A percentile compares a stretch with the other conserved stretches of the same genome.
These are phyloP conservation scores for Alternaria postmessia DNA, from an alignment of 2,329 filamentous ascomycete species.

Conservation along the genomic window DNA sequence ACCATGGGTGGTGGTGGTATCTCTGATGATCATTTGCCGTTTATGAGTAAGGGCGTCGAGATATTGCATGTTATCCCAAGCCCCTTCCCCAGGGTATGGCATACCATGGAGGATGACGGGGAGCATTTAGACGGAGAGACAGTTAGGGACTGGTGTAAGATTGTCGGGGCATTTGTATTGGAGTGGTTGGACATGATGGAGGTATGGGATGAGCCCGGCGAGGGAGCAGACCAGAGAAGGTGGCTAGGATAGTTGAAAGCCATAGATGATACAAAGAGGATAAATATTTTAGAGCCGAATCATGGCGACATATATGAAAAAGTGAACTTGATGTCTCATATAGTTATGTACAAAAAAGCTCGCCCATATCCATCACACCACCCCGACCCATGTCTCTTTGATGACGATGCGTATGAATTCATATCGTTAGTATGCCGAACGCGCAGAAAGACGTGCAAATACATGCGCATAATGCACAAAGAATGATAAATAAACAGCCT, in stretches of 20 bases:
- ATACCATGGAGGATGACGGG: conserved; percentile 82
- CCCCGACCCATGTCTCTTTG: conserved; percentile 6
- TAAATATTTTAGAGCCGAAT: background rate
- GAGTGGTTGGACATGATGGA: conserved; percentile 90
- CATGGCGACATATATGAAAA: background rate
- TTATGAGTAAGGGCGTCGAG: conserved; percentile 84
- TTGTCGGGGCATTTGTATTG: conserved; percentile 82
- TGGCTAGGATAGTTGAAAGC: background rate
- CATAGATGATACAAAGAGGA: background rate
- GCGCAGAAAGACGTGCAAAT: conserved; percentile 5
- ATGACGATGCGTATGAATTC: conserved; percentile 21
- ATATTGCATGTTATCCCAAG: conserved; percentile 88
- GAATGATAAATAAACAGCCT: conserved; percentile 13
- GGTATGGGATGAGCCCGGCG: conserved; percentile 38
- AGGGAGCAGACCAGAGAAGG: background rate
- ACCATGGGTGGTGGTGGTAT: conserved; percentile 57
- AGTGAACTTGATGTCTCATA: conserved; percentile 8
- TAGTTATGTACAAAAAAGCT: conserved; percentile 22
- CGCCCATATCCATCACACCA: conserved; percentile 15
- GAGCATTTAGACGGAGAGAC: conserved; percentile 82
- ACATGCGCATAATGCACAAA: conserved; percentile 15
- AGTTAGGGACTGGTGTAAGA: conserved; percentile 85
- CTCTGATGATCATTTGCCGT: conserved; percentile 90
- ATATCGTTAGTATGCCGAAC: conserved; percentile 16
- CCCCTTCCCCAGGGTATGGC: conserved; percentile 87